Evolutionary conservation across 768 basidiomycete species (phyloP).

Genomic region (Lactarius indigo): DNA sequence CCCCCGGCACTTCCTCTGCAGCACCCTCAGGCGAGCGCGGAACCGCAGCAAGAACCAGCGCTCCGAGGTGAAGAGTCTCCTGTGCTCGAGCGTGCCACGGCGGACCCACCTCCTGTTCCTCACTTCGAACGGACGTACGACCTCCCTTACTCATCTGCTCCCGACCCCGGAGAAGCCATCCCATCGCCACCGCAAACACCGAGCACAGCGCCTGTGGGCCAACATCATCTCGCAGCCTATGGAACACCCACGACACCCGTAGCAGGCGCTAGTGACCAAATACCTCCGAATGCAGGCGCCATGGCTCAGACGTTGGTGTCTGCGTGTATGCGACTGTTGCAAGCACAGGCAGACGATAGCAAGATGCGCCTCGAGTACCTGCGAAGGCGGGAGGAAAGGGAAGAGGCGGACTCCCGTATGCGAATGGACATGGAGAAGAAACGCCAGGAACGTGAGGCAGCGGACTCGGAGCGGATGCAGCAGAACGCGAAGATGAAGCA

Average conservation of each 20-base stretch:
- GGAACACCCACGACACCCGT: constrained; percentile 18
- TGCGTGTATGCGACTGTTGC: constrained; percentile 57
- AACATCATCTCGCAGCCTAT: constrained; percentile 17
- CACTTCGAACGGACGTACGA: constrained; percentile 25
- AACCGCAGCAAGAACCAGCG: constrained; percentile 17
- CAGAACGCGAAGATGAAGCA: constrained; percentile 52
- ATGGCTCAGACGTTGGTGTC: constrained; percentile 56
- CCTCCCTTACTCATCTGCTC: constrained; percentile 13
- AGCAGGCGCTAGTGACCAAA: constrained; percentile 35
- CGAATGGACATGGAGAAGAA: constrained; percentile 52
- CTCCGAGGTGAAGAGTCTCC: constrained; percentile 22
- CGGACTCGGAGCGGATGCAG: constrained; percentile 52
- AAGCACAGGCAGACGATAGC: constrained; percentile 64
- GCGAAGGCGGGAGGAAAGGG: constrained; percentile 64
- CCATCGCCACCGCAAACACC: constrained; percentile 26
- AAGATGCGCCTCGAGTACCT: constrained; percentile 69
- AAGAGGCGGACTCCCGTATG: constrained; percentile 52
- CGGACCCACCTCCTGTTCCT: constrained; percentile 20
- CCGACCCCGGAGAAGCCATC: constrained; percentile 23
- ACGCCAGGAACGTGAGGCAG: constrained; percentile 53
- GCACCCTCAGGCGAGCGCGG: constrained; percentile 17
- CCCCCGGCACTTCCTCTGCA: constrained; percentile 21
- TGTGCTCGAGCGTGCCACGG: constrained; percentile 17
- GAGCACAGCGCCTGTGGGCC: constrained; percentile 17
- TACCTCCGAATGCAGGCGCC: constrained; percentile 43